These are phyloP conservation scores for Pestalotiopsis sp. DNA, from an alignment of 2,329 filamentous ascomycete genomes.

Conservation along the genomic window DNA sequence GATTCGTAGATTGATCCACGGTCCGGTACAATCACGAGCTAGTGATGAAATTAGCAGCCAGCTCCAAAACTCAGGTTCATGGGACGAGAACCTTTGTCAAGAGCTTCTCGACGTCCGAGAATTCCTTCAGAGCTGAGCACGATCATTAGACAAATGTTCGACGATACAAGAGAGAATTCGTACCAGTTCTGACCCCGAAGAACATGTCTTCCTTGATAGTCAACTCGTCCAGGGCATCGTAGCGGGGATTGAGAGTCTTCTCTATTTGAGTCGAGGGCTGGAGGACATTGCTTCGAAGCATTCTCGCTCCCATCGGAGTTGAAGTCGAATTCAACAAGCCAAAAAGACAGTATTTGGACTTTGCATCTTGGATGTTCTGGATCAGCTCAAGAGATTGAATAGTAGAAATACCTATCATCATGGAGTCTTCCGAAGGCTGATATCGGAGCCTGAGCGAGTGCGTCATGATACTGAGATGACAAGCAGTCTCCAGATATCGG, in stretches of 20 bases:
- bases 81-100: constrained; percentile 65
- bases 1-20: constrained; percentile 67
- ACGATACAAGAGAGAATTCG: background rate
- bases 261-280: constrained; percentile 78
- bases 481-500: constrained; percentile 75
- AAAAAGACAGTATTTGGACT: constrained; percentile 81
- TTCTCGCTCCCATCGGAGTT: constrained; percentile 85
- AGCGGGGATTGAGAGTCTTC: constrained; percentile 69
- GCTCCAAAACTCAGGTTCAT: constrained; percentile 19
- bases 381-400: constrained; percentile 87
- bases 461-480: constrained; percentile 69
- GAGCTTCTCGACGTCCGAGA: constrained; percentile 79
- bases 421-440: constrained; percentile 84
- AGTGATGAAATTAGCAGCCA: background rate
- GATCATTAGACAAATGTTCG: constrained; percentile 20
- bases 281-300: constrained; percentile 83
- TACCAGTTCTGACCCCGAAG: constrained; percentile 68
- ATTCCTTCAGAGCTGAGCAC: constrained; percentile 66
- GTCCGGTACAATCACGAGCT: constrained; percentile 78
- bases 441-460: constrained; percentile 86
- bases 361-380: constrained; percentile 78
- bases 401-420: constrained; percentile 93
- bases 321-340: constrained; percentile 82
- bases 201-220: constrained; percentile 85
- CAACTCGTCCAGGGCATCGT: constrained; percentile 83